Percentiles rank a stretch among this genome's conserved stretches.
These are phyloP conservation scores for Globisporangium nagaii DNA, from an alignment of 352 stramenopile species.

Conservation along the genomic window DNA sequence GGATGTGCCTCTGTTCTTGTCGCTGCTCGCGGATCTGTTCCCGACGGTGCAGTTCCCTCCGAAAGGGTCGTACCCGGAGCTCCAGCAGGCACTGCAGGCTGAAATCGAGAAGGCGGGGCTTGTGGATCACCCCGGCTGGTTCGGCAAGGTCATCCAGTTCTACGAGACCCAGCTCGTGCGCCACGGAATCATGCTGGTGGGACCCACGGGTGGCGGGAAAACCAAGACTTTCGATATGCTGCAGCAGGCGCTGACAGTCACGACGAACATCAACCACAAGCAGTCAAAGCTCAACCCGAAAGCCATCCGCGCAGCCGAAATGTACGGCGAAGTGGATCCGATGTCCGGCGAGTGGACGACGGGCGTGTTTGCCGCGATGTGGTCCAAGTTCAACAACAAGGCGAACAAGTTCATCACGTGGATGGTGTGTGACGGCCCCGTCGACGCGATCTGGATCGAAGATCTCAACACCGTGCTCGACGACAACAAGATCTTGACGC, in stretches of 20 bases:
- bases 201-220: slow-evolving; percentile 95
- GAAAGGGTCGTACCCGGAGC: slow-evolving; percentile 95
- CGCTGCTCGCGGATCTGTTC: slow-evolving; percentile 95
- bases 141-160: slow-evolving; percentile 96
- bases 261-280: slow-evolving; percentile 92
- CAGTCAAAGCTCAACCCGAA: slow-evolving; percentile 97
- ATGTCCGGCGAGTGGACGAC: slow-evolving; percentile 97
- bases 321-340: slow-evolving; percentile 97
- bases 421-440: slow-evolving; percentile 96
- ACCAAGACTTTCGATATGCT: slow-evolving; percentile 97
- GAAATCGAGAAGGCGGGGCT: slow-evolving; percentile 92
- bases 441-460: slow-evolving; percentile 99
- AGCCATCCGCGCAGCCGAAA: slow-evolving; percentile 95
- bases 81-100: slow-evolving; percentile 82
- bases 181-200: slow-evolving; percentile 99
- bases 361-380: slow-evolving; percentile 97
- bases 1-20: slow-evolving; percentile 97
- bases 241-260: slow-evolving; percentile 90
- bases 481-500: slow-evolving; percentile 97
- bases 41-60: slow-evolving; percentile 86
- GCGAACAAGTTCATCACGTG: slow-evolving; percentile 98
- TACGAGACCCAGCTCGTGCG: slow-evolving; percentile 98
- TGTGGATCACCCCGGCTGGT: slow-evolving; percentile 83
- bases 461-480: slow-evolving; percentile 98
- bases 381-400: slow-evolving; percentile 98